These are phyloP conservation scores for Purpureocillium takamizusanense DNA, from an alignment of 2,329 filamentous ascomycete genomes.

Conservation along the genomic window DNA sequence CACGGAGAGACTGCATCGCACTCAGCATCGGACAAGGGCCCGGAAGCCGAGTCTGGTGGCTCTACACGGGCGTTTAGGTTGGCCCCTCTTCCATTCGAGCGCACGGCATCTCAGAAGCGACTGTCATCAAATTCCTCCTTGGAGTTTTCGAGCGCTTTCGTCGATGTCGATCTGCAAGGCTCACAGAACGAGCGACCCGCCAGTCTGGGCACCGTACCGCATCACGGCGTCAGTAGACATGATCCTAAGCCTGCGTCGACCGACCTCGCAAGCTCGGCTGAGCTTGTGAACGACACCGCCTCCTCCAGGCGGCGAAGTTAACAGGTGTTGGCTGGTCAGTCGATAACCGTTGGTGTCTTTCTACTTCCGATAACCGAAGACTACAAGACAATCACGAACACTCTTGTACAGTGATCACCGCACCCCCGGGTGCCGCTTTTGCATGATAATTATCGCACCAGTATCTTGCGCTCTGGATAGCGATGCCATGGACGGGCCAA, in stretches of 20 bases:
- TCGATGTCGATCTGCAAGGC: constrained; percentile 27
- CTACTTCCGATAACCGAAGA: too few species aligned
- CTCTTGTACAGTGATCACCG: too few species aligned
- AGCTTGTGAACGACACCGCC: constrained; percentile 38
- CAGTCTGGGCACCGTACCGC: constrained; percentile 47
- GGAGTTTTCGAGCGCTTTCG: constrained; percentile 36
- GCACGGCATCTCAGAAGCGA: constrained; percentile 42
- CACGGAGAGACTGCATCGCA: not conserved
- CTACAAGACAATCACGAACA: too few species aligned
- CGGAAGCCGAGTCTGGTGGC: constrained; percentile 3
- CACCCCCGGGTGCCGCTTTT: too few species aligned
- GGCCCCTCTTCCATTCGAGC: constrained; percentile 45
- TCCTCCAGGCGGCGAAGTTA: not conserved
- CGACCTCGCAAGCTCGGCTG: constrained; percentile 44
- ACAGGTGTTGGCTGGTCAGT: too few species aligned
- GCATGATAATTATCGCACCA: too few species aligned
- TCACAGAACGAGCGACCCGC: constrained; percentile 38
- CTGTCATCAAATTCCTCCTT: constrained; percentile 42
- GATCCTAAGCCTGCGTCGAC: constrained; percentile 35
- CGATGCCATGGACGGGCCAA: too few species aligned
- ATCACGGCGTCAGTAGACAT: constrained; percentile 46
- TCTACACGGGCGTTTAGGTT: constrained; percentile 3
- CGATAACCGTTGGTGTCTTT: too few species aligned
- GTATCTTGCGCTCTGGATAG: too few species aligned
- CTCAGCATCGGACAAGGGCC: constrained; percentile 9